phyloP scores from a whole-genome alignment of 2,329 filamentous ascomycete genomes.

The Rhinocladiella similis region DNA sequence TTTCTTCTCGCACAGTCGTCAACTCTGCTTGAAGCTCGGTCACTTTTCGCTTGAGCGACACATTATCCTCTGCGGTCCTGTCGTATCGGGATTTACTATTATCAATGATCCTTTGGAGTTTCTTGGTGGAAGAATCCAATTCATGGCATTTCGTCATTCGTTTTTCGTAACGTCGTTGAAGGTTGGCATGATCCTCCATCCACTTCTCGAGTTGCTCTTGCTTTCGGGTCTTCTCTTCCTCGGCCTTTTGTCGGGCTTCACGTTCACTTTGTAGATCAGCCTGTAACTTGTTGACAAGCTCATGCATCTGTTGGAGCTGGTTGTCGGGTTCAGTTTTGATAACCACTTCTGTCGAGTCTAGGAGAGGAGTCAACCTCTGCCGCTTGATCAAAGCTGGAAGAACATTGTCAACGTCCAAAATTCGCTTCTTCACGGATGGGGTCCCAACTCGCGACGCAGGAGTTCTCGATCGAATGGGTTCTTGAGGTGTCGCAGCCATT shows the following conservation, averaged over 20 bases:
- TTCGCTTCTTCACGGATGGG: conserved; percentile 32
- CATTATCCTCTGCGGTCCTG: conserved; percentile 39
- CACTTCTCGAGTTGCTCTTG: conserved; percentile 35
- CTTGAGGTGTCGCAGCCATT: conserved; percentile 22
- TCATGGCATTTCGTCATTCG: conserved; percentile 38
- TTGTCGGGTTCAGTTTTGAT: conserved; percentile 19
- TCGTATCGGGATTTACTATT: conserved; percentile 36
- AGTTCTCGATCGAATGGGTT: conserved; percentile 20
- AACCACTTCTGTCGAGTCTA: conserved; percentile 33
- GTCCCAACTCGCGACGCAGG: conserved; percentile 29
- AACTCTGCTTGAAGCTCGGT: conserved; percentile 40
- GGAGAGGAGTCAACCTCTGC: conserved; percentile 40
- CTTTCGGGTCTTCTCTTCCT: conserved; percentile 33
- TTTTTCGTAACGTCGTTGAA: conserved; percentile 49
- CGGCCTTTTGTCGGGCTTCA: conserved; percentile 33
- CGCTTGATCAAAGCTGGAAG: conserved; percentile 38
- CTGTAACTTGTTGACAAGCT: conserved; percentile 28
- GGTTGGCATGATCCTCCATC: conserved; percentile 34
- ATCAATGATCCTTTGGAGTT: conserved; percentile 29
- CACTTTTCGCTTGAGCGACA: conserved; percentile 43
- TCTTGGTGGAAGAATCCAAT: conserved; percentile 36
- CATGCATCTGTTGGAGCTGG: conserved; percentile 33
- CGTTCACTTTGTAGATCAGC: conserved; percentile 20
- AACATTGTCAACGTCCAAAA: conserved; percentile 31
- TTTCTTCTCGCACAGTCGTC: conserved; percentile 38